A percentile compares a stretch with the other conserved stretches of the same genome.
Evolutionary conservation across 805 yeast species (phyloP).

Genomic region (Candida railenensis): DNA sequence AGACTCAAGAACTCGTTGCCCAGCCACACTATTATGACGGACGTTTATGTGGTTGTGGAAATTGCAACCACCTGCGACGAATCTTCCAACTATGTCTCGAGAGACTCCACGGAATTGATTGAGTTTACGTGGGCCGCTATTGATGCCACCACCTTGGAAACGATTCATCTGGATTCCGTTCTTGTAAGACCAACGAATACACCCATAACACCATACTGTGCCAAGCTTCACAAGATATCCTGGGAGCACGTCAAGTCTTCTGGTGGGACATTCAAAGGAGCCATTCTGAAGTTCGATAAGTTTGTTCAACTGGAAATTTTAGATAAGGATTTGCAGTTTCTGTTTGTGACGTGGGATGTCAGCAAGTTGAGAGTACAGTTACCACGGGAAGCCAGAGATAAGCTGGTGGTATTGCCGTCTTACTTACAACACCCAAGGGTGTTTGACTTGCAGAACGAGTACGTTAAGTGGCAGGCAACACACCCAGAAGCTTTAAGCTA

Average conservation of each 20-base stretch:
- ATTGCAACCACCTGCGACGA: constrained; percentile 70
- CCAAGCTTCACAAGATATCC: constrained; percentile 50
- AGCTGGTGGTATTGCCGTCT: constrained; percentile 66
- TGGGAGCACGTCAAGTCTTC: constrained; percentile 56
- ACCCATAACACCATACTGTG: constrained; percentile 61
- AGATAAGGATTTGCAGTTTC: constrained; percentile 48
- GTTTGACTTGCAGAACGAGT: constrained; percentile 77
- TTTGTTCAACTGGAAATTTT: constrained; percentile 46
- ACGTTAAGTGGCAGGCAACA: constrained; percentile 61
- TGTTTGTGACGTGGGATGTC: constrained; percentile 64
- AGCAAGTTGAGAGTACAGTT: constrained; percentile 77
- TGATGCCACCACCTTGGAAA: constrained; percentile 50
- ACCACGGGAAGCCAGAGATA: constrained; percentile 79
- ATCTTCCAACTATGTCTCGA: constrained; percentile 52
- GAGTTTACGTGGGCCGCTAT: constrained; percentile 68
- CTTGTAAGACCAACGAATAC: constrained; percentile 63
- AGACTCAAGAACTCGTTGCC: not conserved
- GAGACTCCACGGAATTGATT: constrained; percentile 67
- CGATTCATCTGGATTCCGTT: constrained; percentile 41
- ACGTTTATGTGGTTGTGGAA: constrained; percentile 59
- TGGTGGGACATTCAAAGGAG: constrained; percentile 62
- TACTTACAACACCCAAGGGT: constrained; percentile 74
- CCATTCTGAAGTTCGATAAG: constrained; percentile 53
- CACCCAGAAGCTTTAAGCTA: constrained; percentile 51
- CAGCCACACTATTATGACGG: constrained; percentile 35